Conservation (phyloP, 805 yeast genomes). For the Myxozyma udenii region DNA sequence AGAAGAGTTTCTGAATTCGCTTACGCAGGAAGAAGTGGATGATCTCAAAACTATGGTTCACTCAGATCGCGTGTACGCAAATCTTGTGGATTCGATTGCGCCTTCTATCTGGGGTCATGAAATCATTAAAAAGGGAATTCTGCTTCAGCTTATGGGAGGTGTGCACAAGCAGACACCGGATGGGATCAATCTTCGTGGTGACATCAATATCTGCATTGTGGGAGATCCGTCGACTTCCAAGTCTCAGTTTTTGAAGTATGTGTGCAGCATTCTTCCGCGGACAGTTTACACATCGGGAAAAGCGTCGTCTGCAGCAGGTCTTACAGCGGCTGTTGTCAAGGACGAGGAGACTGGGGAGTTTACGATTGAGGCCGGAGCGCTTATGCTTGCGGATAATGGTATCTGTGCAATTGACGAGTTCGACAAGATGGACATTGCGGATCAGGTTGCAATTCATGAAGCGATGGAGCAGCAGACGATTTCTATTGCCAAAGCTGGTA, state of each 20-base stretch:
- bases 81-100: conserved; percentile 82
- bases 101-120: conserved; percentile 98
- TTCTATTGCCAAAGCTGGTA: conserved; percentile 97
- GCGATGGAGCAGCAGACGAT: conserved; percentile 99
- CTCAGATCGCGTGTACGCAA: conserved; percentile 78
- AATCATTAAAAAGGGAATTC: conserved; percentile 83
- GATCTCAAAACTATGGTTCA: conserved; percentile 88
- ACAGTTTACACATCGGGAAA: conserved; percentile 97
- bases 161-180: conserved; percentile 92
- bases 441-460: conserved; percentile 98
- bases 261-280: conserved; percentile 85
- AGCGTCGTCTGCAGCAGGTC: conserved; percentile 97
- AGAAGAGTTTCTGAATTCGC: conserved; percentile 70
- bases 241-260: conserved; percentile 92
- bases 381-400: conserved; percentile 97
- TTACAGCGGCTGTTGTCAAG: conserved; percentile 95
- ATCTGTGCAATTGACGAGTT: conserved; percentile 96
- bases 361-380: conserved; percentile 97
- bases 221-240: conserved; percentile 98
- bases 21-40: conserved; percentile 75
- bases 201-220: conserved; percentile 90
- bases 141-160: conserved; percentile 88
- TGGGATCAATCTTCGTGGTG: conserved; percentile 94
- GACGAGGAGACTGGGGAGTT: conserved; percentile 97
- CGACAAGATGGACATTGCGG: conserved; percentile 93